Percentiles rank a stretch among this genome's conserved stretches.
Conservation (phyloP, 805 yeast species). For the Metschnikowia continentalis region DNA sequence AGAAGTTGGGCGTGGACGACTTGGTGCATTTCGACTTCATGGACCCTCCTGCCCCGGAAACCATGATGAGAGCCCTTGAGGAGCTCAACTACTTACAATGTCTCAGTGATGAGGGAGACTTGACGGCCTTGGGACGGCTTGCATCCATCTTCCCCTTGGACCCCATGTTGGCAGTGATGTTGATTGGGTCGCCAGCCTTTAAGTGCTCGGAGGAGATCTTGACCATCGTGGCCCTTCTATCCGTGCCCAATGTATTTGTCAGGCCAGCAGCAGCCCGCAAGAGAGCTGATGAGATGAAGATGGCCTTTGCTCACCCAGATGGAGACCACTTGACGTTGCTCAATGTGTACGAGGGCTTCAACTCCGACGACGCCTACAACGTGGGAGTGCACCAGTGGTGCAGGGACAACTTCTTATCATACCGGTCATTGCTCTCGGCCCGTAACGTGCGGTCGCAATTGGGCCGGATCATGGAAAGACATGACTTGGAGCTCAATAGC, state of each 20-base stretch:
- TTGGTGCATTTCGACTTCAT: slow-evolving; percentile 96
- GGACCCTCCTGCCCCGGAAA: slow-evolving; percentile 99
- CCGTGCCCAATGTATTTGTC: slow-evolving; percentile 92
- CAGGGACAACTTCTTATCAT: slow-evolving; percentile 80
- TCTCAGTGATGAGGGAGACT: slow-evolving; percentile 84
- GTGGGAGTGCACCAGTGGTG: slow-evolving; percentile 81
- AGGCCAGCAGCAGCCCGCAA: slow-evolving; percentile 86
- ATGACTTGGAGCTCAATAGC: slow-evolving; percentile 68
- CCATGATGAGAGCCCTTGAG: slow-evolving; percentile 98
- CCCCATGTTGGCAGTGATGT: slow-evolving; percentile 91
- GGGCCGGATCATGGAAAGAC: slow-evolving; percentile 74
- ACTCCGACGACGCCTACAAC: slow-evolving; percentile 65
- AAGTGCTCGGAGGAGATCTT: slow-evolving; percentile 85
- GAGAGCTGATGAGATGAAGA: slow-evolving; percentile 87
- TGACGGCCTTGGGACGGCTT: slow-evolving; percentile 83
- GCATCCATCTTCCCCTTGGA: slow-evolving; percentile 94
- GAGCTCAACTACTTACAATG: slow-evolving; percentile 89
- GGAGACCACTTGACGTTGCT: slow-evolving; percentile 92
- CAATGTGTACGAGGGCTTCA: slow-evolving; percentile 83
- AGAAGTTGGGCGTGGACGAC: slow-evolving; percentile 92
- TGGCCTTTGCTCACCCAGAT: slow-evolving; percentile 83
- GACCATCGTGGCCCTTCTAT: slow-evolving; percentile 81
- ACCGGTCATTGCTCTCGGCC: slow-evolving; percentile 82
- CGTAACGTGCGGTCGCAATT: slow-evolving; percentile 82
- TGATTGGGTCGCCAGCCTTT: slow-evolving; percentile 82